These are phyloP conservation scores for Salix koriyanagi DNA, from an alignment of 345 rosid species.

Conservation along the genomic window DNA sequence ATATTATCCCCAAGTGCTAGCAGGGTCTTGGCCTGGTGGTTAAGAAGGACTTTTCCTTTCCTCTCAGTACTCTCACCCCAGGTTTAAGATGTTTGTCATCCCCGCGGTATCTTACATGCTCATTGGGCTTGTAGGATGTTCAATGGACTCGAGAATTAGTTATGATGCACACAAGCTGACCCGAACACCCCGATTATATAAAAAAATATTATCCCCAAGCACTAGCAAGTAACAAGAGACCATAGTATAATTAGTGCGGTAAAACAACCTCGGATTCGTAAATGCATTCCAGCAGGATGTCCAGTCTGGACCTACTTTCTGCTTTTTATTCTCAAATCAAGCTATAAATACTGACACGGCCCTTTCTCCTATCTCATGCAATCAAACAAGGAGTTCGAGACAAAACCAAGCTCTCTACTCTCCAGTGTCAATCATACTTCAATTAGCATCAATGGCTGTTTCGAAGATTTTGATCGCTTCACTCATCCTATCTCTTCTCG, in stretches of 20 bases:
- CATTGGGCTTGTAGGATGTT: no score
- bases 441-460: slow-evolving; percentile 32
- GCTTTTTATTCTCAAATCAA: background rate
- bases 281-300: background rate
- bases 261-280: background rate
- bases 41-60: no score
- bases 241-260: background rate
- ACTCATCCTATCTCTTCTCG: background rate
- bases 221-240: background rate
- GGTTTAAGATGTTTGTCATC: no score
- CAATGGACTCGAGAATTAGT: no score
- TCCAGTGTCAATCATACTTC: background rate
- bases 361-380: background rate
- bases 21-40: no score
- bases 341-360: slow-evolving; percentile 21
- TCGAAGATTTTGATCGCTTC: slow-evolving; percentile 15
- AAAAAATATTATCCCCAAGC: background rate
- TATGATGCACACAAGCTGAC: no score
- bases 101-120: no score
- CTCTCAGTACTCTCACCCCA: no score
- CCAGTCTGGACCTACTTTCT: background rate
- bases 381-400: background rate
- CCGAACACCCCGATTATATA: no score
- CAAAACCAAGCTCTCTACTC: background rate
- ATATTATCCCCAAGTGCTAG: background rate